Percentiles rank a stretch among this genome's conserved stretches.
Evolutionary conservation across 2,329 filamentous ascomycete species (phyloP).

Genomic region (Trichoderma endophyticum): DNA sequence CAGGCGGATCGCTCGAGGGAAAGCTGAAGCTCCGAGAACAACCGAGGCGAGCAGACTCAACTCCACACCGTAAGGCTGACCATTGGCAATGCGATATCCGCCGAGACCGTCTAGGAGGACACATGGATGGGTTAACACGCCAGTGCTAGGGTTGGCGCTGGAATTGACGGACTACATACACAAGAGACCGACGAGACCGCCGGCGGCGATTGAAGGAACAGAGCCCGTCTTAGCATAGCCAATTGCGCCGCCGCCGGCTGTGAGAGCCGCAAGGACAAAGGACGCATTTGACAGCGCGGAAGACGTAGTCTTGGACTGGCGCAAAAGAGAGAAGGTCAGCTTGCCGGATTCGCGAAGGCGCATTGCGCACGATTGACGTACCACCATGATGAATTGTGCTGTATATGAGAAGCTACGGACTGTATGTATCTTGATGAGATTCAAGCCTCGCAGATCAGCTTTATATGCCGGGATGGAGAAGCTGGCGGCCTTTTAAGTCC

Average conservation of each 20-base stretch:
- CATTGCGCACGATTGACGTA: neutral
- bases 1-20: slow-evolving; percentile 80
- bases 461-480: neutral
- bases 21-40: slow-evolving; percentile 77
- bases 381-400: slow-evolving; percentile 9
- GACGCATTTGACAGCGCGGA: slow-evolving; percentile 52
- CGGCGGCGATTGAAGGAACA: slow-evolving; percentile 80
- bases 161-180: slow-evolving; percentile 42
- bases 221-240: slow-evolving; percentile 85
- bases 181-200: slow-evolving; percentile 71
- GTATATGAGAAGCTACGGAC: neutral
- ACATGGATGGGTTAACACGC: neutral
- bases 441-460: neutral
- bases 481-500: slow-evolving; percentile 7
- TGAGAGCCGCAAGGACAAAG: slow-evolving; percentile 74
- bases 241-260: slow-evolving; percentile 80
- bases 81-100: slow-evolving; percentile 73
- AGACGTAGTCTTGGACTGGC: neutral
- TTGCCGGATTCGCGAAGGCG: neutral
- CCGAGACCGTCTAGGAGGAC: slow-evolving; percentile 65
- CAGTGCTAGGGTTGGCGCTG: neutral
- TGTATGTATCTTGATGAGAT: neutral
- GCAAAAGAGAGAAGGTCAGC: neutral
- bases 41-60: slow-evolving; percentile 82
- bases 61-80: slow-evolving; percentile 79